Evolutionary conservation across 2,329 filamentous ascomycete species (phyloP), one percentile per base, ranked within the genome.

Genomic region (Cercospora citrullina): DNA sequence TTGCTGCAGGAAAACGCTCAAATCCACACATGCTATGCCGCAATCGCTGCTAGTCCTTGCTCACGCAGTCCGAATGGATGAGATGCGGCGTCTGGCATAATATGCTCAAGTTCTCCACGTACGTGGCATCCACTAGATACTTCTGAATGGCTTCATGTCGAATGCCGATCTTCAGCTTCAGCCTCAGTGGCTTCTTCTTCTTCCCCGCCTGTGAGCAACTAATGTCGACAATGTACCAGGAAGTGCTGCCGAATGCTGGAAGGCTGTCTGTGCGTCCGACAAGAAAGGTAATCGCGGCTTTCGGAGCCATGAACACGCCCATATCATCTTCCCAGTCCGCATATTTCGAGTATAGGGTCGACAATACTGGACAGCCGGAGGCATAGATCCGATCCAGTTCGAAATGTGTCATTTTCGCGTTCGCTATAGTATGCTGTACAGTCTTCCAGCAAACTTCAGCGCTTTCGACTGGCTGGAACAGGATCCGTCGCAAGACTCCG

Each of bases 261-360:
- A 21, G n/a, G 4, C 42, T 55, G 18, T 36, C 45, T 16, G 14
- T 18, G n/a, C n/a, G 33, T 63, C 26, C 30, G 18, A 55, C 61
- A 6, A 63, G 45, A 31, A 51, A 63, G n/a, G 30, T 23, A 26
- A 21, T n/a, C 1, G 45, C 48, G 1, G 48, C 31, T 33, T 31
- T 30, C 0, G 61, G 61, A 26, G 61, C 45, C 23, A 63, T 55
- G 30, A 26, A 36, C 0, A 12, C 6, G 12, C 61, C 61, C 14
- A 55, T 53, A 4, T 36, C 30, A 30, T 63, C 61, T 51, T 63
- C 61, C 2, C 28, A 33, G n/a, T 63, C 45, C 16, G 61, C 61
- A n/a, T 55, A 55, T 30, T 51, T 31, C 9, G 60, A 18, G 26
- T 63, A 63, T 1, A 63, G 14, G 7, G 14, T 18, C 45, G 21